Base-by-base conservation (phyloP, 2,329 filamentous ascomycete species). In the Pseudocercospora pini-densiflorae region DNA sequence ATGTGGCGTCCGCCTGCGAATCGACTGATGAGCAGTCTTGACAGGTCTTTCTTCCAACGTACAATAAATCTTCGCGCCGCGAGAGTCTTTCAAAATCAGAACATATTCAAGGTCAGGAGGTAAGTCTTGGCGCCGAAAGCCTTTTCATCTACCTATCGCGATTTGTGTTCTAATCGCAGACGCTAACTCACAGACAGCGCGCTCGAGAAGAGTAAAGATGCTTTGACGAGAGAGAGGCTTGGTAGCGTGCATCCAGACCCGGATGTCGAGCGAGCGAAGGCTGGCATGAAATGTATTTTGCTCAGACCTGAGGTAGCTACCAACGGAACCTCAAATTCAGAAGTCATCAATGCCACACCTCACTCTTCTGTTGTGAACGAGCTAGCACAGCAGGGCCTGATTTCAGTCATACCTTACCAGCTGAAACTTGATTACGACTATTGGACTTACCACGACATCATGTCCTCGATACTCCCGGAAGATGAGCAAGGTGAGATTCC, bases 371-470 rank as follows among this genome's bases (percentile, higher is more conserved):
- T 85, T 45, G 79, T 97, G 55, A 85, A 83, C 66, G 87, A 92
- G 69, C 88, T 92, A 36, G 87, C 93, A 4, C 83, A 90, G 70
- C 83, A 84, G 60, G 86, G 90, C 29, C 88, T 92, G 51, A 80
- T 97, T 31, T 86, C 85, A 19, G 79, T 98, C 36, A 82, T 93
- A 0, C 90, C 92, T 1, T 97, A 90, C 78, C 85, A 91, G 67
- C 80, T 98, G 64, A 81, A 87, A 40, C 84, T 98, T 65, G 88
- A 90, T 72, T 99, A 99, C 80, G 86, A 91, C 73, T 90, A 94
- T 79, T 98, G 93, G 92, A 90, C 84, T 59, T 94, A 96, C 77
- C 84, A 90, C 68, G 94, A 98, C 72, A 91, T 99, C 45, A 92
- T 97, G 76, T 84, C 84, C 58, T 88, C 92, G 3, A 88, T 97